Evolutionary conservation across 495 filamentous ascomycete genomes (phyloP), one percentile per base, ranked within the genome.

Genomic region (Bombardia bombarda): DNA sequence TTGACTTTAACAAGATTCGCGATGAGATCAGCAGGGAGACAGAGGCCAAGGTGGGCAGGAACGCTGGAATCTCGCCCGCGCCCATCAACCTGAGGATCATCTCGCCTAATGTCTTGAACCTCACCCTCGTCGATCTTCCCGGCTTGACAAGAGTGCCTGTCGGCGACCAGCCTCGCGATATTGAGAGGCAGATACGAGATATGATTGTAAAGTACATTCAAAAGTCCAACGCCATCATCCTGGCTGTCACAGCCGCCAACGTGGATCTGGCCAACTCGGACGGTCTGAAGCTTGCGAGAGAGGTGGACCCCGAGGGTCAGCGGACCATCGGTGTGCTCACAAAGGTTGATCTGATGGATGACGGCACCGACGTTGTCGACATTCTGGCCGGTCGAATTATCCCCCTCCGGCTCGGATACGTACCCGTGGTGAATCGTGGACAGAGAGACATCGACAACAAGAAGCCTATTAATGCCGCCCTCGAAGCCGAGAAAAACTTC

Each of bases 341-440:
- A 43, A 99, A 99, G 74, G 90, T 99, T 40, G 93, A 99, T 66
- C 70, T 99, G 63, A 99, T 99, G 93, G 93, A 99, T 66, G 90
- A 96, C 22, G 93, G 93, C 28, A 99, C 93, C 26, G 93, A 99
- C 60, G 93, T 99, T 14, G 92, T 99, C 52, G 93, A 99, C 71
- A 99, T 99, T 72, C 78, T 99, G 54, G 92, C 93, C 55, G 93
- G 93, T 45, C 84, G 93, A 57, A 92, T 99, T 66, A 97, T 99
- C 60, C 93, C 93, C 14, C 62, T 99, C 51, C 83, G 93, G 44
- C 66, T 99, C 45, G 93, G 93, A 50, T 99, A 99, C 61, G 93
- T 99, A 16, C 93, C 93, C 6, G 93, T 99, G 18, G 93, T 99
- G 55, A 99, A 99, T 73, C 79, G 92, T 67, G 92, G 92, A n/a